Conservation (phyloP, 768 basidiomycete genomes). For the Russula griseocarnosa region DNA sequence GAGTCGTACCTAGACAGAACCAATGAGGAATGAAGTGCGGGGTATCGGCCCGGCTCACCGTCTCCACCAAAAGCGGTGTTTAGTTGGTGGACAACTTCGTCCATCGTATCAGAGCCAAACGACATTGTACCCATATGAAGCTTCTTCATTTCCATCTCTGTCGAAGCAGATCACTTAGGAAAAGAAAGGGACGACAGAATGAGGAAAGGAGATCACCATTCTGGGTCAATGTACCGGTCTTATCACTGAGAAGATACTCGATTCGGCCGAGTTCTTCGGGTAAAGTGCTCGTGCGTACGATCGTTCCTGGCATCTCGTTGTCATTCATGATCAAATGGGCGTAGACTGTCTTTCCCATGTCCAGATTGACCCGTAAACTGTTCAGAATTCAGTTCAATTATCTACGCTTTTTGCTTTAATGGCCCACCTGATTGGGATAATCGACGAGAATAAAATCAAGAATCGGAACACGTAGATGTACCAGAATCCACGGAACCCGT, state of each 20-base stretch:
- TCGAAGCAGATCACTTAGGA: neutral
- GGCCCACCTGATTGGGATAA: slow-evolving; percentile 96
- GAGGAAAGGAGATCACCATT: slow-evolving; percentile 59
- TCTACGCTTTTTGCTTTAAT: neutral
- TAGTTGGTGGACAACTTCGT: slow-evolving; percentile 93
- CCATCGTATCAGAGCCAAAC: slow-evolving; percentile 97
- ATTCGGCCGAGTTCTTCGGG: slow-evolving; percentile 96
- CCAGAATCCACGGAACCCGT: slow-evolving; percentile 94
- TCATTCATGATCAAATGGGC: slow-evolving; percentile 95
- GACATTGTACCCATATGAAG: slow-evolving; percentile 98
- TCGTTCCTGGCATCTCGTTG: slow-evolving; percentile 87
- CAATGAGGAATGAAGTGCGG: neutral
- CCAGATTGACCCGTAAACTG: slow-evolving; percentile 96
- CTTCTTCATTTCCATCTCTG: slow-evolving; percentile 99
- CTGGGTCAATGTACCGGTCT: slow-evolving; percentile 96
- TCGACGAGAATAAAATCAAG: slow-evolving; percentile 95
- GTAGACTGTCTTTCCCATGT: slow-evolving; percentile 99
- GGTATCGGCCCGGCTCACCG: slow-evolving; percentile 40
- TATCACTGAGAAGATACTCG: slow-evolving; percentile 94
- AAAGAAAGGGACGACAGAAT: neutral
- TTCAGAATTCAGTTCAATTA: neutral
- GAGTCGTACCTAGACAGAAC: slow-evolving; percentile 31
- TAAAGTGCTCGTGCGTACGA: slow-evolving; percentile 94
- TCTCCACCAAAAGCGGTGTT: slow-evolving; percentile 73
- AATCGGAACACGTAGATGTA: slow-evolving; percentile 96